A percentile compares a stretch with the other conserved stretches of the same genome.
Conservation (phyloP, 441 rosid genomes). For the Capsella rubella region DNA sequence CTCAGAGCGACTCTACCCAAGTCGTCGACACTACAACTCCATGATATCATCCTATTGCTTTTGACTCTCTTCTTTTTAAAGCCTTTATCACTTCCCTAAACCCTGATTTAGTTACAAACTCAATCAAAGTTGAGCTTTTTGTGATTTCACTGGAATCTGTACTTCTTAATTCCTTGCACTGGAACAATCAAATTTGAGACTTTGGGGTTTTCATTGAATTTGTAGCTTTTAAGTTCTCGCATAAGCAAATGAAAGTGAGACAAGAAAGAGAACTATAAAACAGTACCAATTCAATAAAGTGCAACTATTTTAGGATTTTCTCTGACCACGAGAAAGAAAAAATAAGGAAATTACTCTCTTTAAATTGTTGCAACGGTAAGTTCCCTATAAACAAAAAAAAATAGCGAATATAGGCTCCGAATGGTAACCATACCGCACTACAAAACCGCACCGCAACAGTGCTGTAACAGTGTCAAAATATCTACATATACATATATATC, state of each 20-base stretch:
- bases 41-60: background rate
- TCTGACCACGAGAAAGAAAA: slow-evolving; percentile 21
- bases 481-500: too few relatives aligned
- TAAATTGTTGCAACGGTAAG: background rate
- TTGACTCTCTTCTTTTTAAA: background rate
- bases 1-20: background rate
- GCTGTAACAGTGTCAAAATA: too few relatives aligned
- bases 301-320: too few relatives aligned
- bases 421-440: too few relatives aligned
- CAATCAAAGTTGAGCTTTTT: background rate
- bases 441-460: too few relatives aligned
- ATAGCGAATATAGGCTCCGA: too few relatives aligned
- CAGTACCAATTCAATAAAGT: background rate
- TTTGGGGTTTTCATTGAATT: background rate
- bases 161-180: background rate
- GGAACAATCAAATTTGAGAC: background rate
- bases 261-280: background rate
- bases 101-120: background rate
- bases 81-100: background rate
- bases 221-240: background rate
- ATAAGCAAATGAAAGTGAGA: background rate
- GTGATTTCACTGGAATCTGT: background rate
- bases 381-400: too few relatives aligned
- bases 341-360: background rate
- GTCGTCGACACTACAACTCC: background rate